Evolutionary conservation across 2,329 filamentous ascomycete genomes (phyloP), one percentile per base, ranked within the genome.

Genomic region (Phialocephala subalpina): DNA sequence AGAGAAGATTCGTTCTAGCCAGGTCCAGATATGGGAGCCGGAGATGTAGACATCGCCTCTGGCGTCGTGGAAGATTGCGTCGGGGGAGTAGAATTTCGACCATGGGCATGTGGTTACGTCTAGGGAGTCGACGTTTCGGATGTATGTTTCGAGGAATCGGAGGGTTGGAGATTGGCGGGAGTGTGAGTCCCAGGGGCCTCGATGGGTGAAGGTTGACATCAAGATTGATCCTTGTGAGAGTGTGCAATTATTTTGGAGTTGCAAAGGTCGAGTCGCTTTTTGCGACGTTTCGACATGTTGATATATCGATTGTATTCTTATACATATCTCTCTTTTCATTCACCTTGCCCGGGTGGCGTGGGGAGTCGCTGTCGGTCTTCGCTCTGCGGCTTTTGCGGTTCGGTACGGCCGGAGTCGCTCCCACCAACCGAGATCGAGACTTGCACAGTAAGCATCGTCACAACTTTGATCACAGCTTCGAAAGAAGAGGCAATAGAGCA

Each of bases 161-260:
- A 69, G 59, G 16, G 52, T 40, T 8, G 94, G 94, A 73, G 97
- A 92, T 82, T 97, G 93, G 73, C 92, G 92, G 74, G 87, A 86
- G 87, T 97, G 97, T 85, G 91, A 91, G 85, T 97, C 63, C 94
- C 94, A 97, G 72, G 94, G 97, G 77, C 95, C 94, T 82, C 65
- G 62, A 27, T 70, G 68, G 22, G 62, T 53, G 64, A 70, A 63
- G 36, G 61, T 11, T 25, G 58, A 57, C 49, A 55, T 60, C 42
- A 47, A 18, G 22, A 20, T 52, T 29, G n/a, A 38, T 7, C n/a
- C 22, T 35, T 14, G 22, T 22, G 27, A 60, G 14, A 8, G 18
- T 38, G 58, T 52, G 35, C 42, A 36, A 25, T 18, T 49, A 22
- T 11, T 49, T 22, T 18, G n/a, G 20, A 49, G 11, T 25, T 47